Evolutionary conservation across 2,329 filamentous ascomycete species (phyloP).

Genomic region (Thelonectria olida): DNA sequence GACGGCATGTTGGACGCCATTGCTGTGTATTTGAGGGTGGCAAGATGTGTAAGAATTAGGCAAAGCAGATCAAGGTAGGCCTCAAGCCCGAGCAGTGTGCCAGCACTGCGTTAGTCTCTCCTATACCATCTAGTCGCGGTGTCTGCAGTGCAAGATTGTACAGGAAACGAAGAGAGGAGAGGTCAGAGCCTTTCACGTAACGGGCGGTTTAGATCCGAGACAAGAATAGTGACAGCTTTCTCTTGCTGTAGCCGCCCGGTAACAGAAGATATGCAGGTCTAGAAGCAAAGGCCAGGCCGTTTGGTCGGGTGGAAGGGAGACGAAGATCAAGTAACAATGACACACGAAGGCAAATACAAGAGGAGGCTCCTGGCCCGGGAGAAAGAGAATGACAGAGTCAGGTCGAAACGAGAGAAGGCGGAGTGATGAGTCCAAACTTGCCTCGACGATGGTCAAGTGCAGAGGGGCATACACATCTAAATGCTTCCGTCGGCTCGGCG

Average conservation of each 20-base stretch:
- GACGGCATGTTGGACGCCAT: slow-evolving; percentile 19
- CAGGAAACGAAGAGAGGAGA: background rate
- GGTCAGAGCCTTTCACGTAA: background rate
- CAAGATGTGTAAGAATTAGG: slow-evolving; percentile 5
- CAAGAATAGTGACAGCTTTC: slow-evolving; percentile 1
- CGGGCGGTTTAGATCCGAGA: slow-evolving; percentile 2
- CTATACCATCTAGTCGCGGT: slow-evolving; percentile 16
- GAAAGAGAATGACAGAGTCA: background rate
- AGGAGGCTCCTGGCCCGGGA: slow-evolving; percentile 16
- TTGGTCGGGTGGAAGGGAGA: slow-evolving; percentile 4
- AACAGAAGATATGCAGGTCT: slow-evolving; percentile 7
- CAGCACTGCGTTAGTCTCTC: slow-evolving; percentile 37
- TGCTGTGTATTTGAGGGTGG: slow-evolving; percentile 5
- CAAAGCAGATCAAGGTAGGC: slow-evolving; percentile 25
- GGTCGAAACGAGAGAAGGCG: slow-evolving; percentile 4
- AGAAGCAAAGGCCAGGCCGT: slow-evolving; percentile 14
- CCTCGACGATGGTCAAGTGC: background rate
- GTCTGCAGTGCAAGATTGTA: too few relatives aligned
- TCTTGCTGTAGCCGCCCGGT: slow-evolving; percentile 11
- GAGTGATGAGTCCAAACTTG: background rate
- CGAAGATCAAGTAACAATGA: background rate
- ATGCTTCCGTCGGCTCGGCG: slow-evolving; percentile 20
- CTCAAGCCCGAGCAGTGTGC: slow-evolving; percentile 39
- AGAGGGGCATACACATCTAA: slow-evolving; percentile 17
- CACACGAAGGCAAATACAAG: slow-evolving; percentile 1